Base-by-base conservation (phyloP, 2,329 filamentous ascomycete genomes). In the Calonectria montana region DNA sequence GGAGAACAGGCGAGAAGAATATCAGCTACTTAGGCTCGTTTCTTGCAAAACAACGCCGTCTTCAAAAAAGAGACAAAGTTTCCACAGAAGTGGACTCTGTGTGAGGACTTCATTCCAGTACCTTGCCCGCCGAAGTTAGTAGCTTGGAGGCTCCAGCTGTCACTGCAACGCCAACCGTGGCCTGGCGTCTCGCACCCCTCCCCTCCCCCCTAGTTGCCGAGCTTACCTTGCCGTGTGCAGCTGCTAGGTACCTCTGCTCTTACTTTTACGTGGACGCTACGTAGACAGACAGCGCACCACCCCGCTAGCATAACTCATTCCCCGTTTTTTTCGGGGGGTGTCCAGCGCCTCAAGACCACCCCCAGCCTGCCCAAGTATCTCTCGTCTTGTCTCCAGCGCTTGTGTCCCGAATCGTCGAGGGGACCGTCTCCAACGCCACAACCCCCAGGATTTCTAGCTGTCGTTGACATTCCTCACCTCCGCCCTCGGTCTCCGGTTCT, bases 391-490 rank as follows among this genome's bases (percentile, higher is more conserved):
- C 50, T 64, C 59, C 63, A 59, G 53, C 21, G 53, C 63, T 64
- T 63, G 63, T 71, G 47, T 64, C 69, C 55, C 69, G 47, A 64
- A 66, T 71, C 64, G 69, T 73, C 77, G 78, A 75, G 76, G 77
- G 72, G 69, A 74, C 59, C 55, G 53, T 48, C 59, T 70, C 62
- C 73, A 76, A 70, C 77, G 75, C 77, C 76, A 77, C 74, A 67
- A 61, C 69, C 70, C 70, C 76, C 71, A 70, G 70, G 71, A 78
- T 74, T 76, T 75, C 74, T 72, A 68, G 67, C 69, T 74, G 72
- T 73, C 73, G 70, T 77, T 73, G 71, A 69, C 73, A 78, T 76
- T 78, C 74, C 77, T 78, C 68, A 65, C 70, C 71, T 72, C 69
- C 65, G 70, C 75, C 57, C 64, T 75, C 74, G 63, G 70, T 69